Base-by-base conservation (phyloP, 805 yeast species). In the Lipomyces chichibuensis region DNA sequence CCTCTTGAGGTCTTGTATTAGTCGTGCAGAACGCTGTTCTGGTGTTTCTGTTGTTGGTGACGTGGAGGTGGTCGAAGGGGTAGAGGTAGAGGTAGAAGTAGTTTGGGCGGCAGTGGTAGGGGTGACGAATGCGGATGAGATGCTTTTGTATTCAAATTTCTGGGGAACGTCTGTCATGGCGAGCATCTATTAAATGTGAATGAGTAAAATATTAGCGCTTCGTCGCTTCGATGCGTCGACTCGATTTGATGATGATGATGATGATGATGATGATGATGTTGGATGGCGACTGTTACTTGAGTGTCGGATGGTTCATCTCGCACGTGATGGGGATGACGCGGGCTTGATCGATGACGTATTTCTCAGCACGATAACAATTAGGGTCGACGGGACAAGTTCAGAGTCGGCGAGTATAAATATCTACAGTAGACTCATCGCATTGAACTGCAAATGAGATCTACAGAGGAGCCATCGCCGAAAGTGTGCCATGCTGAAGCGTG, bases 401-500 rank as follows among this genome's bases (percentile, higher is more conserved):
- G n/a, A n/a, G n/a, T n/a, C n/a, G n/a, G n/a, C n/a, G n/a, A n/a
- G n/a, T n/a, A n/a, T n/a, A n/a, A n/a, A n/a, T n/a, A n/a, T n/a
- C n/a, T n/a, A n/a, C n/a, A n/a, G n/a, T n/a, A n/a, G n/a, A n/a
- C n/a, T n/a, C n/a, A n/a, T n/a, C n/a, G n/a, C n/a, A n/a, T n/a
- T n/a, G n/a, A n/a, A n/a, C n/a, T n/a, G n/a, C n/a, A n/a, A n/a
- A n/a, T 17, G n/a, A 4, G 56, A 17, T 25, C 17, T 7, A 60
- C 56, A 60, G 9, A 59, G n/a, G 37, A 60, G 27, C 59, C 71
- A 35, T 68, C 72, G 35, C 68, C 68, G 7, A 67, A 63, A 17
- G 70, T 89, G 1, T 91, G 97, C 77, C 90, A 90, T 74, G 83
- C 89, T 5, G 83, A 88, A 70, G 97, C 97, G 1, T 91, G 97